Conservation (phyloP, 441 rosid species). For the Adansonia rubrostipa region DNA sequence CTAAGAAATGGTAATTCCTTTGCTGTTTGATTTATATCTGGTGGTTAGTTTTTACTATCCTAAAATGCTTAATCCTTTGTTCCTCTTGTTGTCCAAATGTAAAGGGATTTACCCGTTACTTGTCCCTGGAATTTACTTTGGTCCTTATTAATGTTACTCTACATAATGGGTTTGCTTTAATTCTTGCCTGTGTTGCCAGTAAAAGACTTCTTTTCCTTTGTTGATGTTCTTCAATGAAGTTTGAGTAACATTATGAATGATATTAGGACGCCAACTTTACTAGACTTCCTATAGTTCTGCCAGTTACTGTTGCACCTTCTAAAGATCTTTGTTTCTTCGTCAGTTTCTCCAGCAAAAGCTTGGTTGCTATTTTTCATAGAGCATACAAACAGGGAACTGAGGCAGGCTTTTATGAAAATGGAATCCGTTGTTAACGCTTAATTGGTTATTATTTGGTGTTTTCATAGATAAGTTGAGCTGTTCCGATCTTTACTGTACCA, state of each 20-base stretch:
- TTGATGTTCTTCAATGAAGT: constrained; percentile 8
- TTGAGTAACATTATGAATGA: constrained; percentile 3
- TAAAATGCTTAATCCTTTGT: constrained; percentile 3
- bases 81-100: background rate
- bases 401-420: background rate
- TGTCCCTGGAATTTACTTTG: background rate
- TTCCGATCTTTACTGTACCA: background rate
- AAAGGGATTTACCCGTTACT: constrained; percentile 2
- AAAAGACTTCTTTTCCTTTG: constrained; percentile 2
- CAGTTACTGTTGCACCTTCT: background rate
- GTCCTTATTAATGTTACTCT: constrained; percentile 1
- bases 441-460: constrained; percentile 3
- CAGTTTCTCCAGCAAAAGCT: background rate
- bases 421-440: background rate
- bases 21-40: background rate
- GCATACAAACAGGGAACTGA: background rate
- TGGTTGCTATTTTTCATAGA: background rate
- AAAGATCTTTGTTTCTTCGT: background rate
- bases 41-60: background rate
- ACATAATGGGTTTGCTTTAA: background rate
- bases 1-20: constrained; percentile 63
- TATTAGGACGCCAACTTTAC: background rate
- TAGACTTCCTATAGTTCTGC: background rate
- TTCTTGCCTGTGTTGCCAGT: background rate
- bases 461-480: constrained; percentile 3